Percentiles rank a stretch among this genome's conserved stretches.
Evolutionary conservation across 2,329 filamentous ascomycete species (phyloP).

Genomic region (Claviceps spartinae): DNA sequence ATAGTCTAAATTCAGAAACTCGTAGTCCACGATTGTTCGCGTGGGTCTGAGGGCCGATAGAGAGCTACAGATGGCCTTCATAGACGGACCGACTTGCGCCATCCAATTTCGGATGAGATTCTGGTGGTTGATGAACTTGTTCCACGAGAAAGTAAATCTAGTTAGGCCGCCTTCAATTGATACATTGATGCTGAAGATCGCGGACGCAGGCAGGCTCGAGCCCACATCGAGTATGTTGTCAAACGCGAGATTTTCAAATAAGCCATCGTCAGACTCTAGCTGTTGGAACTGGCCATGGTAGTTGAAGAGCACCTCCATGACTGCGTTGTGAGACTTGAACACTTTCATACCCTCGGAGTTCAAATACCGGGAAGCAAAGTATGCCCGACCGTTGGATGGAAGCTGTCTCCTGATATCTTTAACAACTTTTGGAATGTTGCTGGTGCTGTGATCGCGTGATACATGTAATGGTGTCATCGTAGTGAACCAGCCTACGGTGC

Average conservation of each 20-base stretch:
- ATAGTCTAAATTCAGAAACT: constrained; percentile 12
- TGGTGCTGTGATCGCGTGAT: not conserved
- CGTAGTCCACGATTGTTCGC: not conserved
- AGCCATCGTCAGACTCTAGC: constrained; percentile 7
- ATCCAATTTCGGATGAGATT: constrained; percentile 3
- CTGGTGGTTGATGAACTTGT: constrained; percentile 2
- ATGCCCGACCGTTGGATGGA: constrained; percentile 2
- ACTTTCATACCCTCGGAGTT: not conserved
- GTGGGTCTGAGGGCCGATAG: not conserved
- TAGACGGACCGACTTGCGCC: not conserved
- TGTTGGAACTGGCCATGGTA: constrained; percentile 8
- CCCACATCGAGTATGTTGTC: constrained; percentile 3
- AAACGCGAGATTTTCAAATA: constrained; percentile 5
- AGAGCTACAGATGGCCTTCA: not conserved
- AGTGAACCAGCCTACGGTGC: constrained; percentile 27
- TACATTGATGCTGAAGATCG: constrained; percentile 2
- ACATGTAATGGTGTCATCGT: constrained; percentile 11
- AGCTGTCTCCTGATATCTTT: constrained; percentile 1
- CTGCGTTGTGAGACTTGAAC: not conserved
- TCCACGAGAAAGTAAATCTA: constrained; percentile 4
- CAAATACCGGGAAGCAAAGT: constrained; percentile 3
- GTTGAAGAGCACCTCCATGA: constrained; percentile 5
- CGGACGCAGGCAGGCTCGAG: not conserved
- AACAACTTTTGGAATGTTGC: not conserved
- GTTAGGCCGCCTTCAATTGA: constrained; percentile 1